Evolutionary conservation across 495 filamentous ascomycete species (phyloP), one percentile per base, ranked within the genome.

Genomic region (Tetracladium marchalianum): DNA sequence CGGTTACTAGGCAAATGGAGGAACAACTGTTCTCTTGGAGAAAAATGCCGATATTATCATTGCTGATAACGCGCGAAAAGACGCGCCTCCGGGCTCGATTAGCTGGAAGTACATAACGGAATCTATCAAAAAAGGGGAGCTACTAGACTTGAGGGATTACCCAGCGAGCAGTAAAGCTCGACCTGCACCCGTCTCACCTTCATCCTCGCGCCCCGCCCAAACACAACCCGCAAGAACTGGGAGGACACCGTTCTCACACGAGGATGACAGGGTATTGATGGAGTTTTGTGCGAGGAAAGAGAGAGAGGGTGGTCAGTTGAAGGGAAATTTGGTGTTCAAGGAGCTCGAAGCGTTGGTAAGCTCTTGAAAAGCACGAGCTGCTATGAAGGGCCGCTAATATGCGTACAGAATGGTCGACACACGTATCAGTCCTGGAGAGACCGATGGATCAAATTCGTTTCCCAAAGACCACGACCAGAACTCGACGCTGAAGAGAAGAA

Each of bases 21-120:
- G 92, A 15, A 54, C 65, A 17, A 60, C 90, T 7, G 79, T 85
- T 1, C 50, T 63, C 1, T 50, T 77, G 15, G 90, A 95, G 44
- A 84, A 80, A 47, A 59, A 79, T 37, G 92, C 90, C 17, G 82
- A 94, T 49, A 66, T 86, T 43, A 63, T 79, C 42, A 76, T 95
- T 42, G 80, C 79, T 10, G 89, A 95, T 57, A 84, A 90, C 60
- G 49, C 63, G 2, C 72, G 65, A 39, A 79, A 72, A 48, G 68
- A 81, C 52, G 59, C 67, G 18, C 75, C 79, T 1, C 41, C 54
- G 15, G 53, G 51, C 27, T 66, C 71, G 5, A 61, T 66, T 39
- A 93, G 86, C 2, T 95, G 81, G 62, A 71, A 65, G 51, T 94
- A 72, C 61, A 79, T 98, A 41, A 77, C 85, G 1, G 62, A 79